These are phyloP conservation scores for Psilocybe cubensis DNA, from an alignment of 768 basidiomycete genomes.

Conservation along the genomic window DNA sequence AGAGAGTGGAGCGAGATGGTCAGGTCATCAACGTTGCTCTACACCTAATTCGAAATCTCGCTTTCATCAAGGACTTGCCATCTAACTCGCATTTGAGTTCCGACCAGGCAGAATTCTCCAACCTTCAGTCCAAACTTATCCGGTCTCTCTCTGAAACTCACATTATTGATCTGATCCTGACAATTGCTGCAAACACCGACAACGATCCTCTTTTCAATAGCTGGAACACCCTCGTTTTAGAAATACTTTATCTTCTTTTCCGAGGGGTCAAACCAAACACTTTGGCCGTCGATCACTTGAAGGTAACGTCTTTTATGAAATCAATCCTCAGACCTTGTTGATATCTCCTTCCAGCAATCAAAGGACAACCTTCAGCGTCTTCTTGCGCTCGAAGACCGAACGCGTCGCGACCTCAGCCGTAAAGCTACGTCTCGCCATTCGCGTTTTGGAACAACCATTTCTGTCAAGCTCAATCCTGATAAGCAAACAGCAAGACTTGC, in stretches of 20 bases:
- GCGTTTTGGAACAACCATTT: slow-evolving; percentile 94
- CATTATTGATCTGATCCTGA: slow-evolving; percentile 78
- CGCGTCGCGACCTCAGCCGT: slow-evolving; percentile 57
- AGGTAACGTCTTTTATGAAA: slow-evolving; percentile 44
- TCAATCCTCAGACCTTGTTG: slow-evolving; percentile 7
- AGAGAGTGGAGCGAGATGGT: slow-evolving; percentile 78
- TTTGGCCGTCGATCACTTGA: slow-evolving; percentile 61
- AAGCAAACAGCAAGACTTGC: slow-evolving; percentile 34
- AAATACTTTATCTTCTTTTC: slow-evolving; percentile 91
- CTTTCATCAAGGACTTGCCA: slow-evolving; percentile 88
- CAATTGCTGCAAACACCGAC: slow-evolving; percentile 79
- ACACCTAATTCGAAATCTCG: slow-evolving; percentile 91
- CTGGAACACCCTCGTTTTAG: slow-evolving; percentile 90
- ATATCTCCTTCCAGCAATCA: slow-evolving; percentile 55
- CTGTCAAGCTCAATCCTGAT: slow-evolving; percentile 71
- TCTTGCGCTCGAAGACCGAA: slow-evolving; percentile 75
- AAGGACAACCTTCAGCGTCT: slow-evolving; percentile 71
- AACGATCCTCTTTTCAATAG: slow-evolving; percentile 80
- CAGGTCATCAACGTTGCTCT: slow-evolving; percentile 89
- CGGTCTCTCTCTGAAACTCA: slow-evolving; percentile 70
- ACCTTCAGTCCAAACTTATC: slow-evolving; percentile 80
- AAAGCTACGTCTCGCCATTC: slow-evolving; percentile 81
- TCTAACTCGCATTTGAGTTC: slow-evolving; percentile 71
- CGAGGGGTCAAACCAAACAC: slow-evolving; percentile 72
- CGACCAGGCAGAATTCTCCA: slow-evolving; percentile 79